These are phyloP conservation scores for Cicer yamashitae DNA, from an alignment of 306 rosid genomes.

Conservation along the genomic window DNA sequence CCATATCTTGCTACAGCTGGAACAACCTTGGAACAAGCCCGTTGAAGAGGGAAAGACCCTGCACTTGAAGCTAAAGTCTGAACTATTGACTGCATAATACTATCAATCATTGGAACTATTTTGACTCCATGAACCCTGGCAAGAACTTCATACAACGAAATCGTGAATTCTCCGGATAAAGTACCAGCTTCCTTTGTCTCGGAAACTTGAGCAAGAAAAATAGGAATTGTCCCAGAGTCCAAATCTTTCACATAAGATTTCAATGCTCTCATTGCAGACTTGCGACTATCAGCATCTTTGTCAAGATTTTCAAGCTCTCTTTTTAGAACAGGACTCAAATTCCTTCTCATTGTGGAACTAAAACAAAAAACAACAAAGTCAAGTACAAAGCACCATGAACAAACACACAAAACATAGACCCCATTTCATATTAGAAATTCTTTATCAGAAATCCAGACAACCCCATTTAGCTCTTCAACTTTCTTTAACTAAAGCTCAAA, in stretches of 20 bases:
- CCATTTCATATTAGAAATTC: background rate
- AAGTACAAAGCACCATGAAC: background rate
- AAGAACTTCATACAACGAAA: conserved; percentile 84
- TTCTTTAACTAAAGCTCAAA: conserved; percentile 3
- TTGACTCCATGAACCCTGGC: conserved; percentile 86
- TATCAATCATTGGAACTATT: conserved; percentile 76
- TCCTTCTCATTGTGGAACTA: conserved; percentile 63
- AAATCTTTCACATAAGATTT: conserved; percentile 78
- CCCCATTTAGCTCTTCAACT: background rate
- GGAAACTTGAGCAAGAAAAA: conserved; percentile 89
- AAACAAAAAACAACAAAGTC: conserved; percentile 12
- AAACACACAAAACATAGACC: background rate
- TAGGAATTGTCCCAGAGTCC: conserved; percentile 75
- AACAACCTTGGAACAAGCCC: conserved; percentile 90
- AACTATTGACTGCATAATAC: conserved; percentile 74
- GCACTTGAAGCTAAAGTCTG: conserved; percentile 87
- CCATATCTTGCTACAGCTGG: conserved; percentile 88
- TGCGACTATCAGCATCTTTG: conserved; percentile 78
- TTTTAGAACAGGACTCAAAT: conserved; percentile 58
- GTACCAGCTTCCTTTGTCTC: conserved; percentile 80
- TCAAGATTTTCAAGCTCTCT: conserved; percentile 76
- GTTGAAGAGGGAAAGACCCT: conserved; percentile 86
- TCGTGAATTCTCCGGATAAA: conserved; percentile 74
- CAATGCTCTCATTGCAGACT: conserved; percentile 81
- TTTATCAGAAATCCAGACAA: background rate